Evolutionary conservation across 805 yeast species (phyloP), one percentile per base, ranked within the genome.

Genomic region (Yarrowia sp.): DNA sequence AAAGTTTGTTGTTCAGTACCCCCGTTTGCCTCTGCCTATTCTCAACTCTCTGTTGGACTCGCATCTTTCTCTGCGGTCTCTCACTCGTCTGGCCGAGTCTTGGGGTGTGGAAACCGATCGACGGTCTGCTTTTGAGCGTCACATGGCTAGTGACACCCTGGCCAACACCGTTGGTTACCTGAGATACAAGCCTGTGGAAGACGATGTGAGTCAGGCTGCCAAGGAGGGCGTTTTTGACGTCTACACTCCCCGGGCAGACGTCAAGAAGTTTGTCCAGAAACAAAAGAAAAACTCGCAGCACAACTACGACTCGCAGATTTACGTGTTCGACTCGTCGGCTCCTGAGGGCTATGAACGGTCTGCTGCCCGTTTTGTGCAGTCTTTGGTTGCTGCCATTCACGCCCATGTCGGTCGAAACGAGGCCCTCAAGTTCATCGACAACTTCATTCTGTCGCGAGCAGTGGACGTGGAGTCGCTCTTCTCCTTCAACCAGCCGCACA

Each of bases 21-120:
- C 99, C 63, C 84, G 99, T 74, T 81, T 95, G 59, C 99, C 99
- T 17, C 82, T 88, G 67, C 82, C 85, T 9, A 87, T 92, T 28
- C 82, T 91, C 65, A 84, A 86, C 70, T 85, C 86, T 7, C 90
- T 96, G 0, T 86, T 89, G 9, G 87, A 89, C 69, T 82, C 95
- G 0, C 89, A 85, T 73, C 82, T 89, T 72, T 89, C 93, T 3
- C 82, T 84, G 36, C 82, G 80, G 16, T 82, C 91, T 0, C 79
- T 95, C 65, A 78, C 84, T 38, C 83, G 82, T 58, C 78, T 92
- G 26, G 97, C 92, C 36, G 82, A 81, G 71, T 66, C 73, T 21
- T 95, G 98, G 98, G 99, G 99, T 77, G 86, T 95, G 56, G 92
- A 91, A 76, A 80, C 82, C 17, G 98, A 92, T 73, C 76, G 77